Percentiles rank a stretch among this genome's conserved stretches.
phyloP scores from a whole-genome alignment of 805 yeast species.

The Yarrowia divulgata region DNA sequence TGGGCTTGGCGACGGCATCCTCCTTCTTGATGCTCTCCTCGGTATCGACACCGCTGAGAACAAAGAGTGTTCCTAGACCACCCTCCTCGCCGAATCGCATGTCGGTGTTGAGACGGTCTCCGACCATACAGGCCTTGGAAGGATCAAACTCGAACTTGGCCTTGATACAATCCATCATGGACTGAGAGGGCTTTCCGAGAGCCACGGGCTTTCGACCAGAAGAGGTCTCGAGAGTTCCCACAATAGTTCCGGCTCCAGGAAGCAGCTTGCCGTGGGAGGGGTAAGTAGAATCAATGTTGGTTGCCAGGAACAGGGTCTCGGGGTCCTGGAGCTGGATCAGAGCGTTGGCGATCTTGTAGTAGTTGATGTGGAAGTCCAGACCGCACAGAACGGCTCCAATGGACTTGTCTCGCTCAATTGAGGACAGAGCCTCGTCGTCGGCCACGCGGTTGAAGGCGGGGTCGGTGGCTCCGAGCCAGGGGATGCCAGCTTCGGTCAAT shows the following conservation, averaged over 20 bases:
- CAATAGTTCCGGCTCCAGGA: slow-evolving; percentile 95
- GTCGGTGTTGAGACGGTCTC: slow-evolving; percentile 94
- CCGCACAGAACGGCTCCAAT: slow-evolving; percentile 95
- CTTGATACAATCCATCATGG: slow-evolving; percentile 89
- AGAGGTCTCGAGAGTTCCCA: slow-evolving; percentile 75
- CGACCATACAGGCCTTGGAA: slow-evolving; percentile 81
- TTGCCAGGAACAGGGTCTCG: slow-evolving; percentile 78
- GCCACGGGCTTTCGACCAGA: slow-evolving; percentile 85
- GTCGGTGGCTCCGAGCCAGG: slow-evolving; percentile 84
- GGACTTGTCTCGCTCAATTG: slow-evolving; percentile 59
- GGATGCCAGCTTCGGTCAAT: slow-evolving; percentile 73
- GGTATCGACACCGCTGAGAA: slow-evolving; percentile 89
- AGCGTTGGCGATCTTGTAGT: slow-evolving; percentile 80
- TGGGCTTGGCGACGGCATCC: slow-evolving; percentile 60
- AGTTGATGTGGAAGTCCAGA: slow-evolving; percentile 75
- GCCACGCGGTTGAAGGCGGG: slow-evolving; percentile 61
- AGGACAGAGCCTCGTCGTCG: slow-evolving; percentile 56
- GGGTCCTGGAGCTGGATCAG: slow-evolving; percentile 78
- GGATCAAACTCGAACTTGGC: slow-evolving; percentile 65
- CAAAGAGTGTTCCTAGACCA: slow-evolving; percentile 84
- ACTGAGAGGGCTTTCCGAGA: slow-evolving; percentile 90
- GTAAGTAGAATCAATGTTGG: slow-evolving; percentile 93
- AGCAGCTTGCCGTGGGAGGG: slow-evolving; percentile 85
- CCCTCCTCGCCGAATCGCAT: slow-evolving; percentile 90
- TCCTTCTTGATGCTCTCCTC: slow-evolving; percentile 63